Evolutionary conservation across 108 stramenopile genomes (phyloP).

Genomic region (Cyclotella atomus): DNA sequence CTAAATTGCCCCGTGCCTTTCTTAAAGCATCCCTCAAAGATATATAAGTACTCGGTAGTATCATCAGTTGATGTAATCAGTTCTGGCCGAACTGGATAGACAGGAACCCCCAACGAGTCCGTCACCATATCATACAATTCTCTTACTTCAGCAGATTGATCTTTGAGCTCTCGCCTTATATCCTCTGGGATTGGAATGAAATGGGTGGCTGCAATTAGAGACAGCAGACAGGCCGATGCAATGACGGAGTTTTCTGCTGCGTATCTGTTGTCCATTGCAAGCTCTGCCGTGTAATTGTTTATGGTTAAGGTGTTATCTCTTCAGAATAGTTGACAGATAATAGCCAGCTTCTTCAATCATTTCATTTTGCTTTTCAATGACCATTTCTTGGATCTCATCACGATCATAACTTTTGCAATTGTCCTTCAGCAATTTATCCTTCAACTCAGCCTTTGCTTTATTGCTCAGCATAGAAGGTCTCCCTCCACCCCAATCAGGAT

Average conservation of each 20-base stretch:
- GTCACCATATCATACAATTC: constrained; percentile 14
- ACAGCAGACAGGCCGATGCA: neutral
- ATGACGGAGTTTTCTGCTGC: constrained; percentile 17
- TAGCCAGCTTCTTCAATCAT: too few relatives aligned
- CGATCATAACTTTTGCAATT: too few relatives aligned
- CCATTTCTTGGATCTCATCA: too few relatives aligned
- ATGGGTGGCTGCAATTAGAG: constrained; percentile 7
- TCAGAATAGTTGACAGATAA: too few relatives aligned
- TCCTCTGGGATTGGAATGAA: neutral
- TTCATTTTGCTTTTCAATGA: too few relatives aligned
- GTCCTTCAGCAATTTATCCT: too few relatives aligned
- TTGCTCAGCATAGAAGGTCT: too few relatives aligned
- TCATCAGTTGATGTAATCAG: constrained; percentile 21
- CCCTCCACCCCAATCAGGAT: too few relatives aligned
- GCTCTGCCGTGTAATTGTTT: too few relatives aligned
- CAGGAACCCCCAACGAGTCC: neutral
- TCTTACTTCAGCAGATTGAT: neutral
- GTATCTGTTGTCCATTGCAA: neutral
- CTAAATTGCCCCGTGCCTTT: neutral
- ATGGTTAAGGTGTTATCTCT: too few relatives aligned
- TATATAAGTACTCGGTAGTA: constrained; percentile 13
- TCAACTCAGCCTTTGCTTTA: too few relatives aligned
- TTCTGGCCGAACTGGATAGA: constrained; percentile 9
- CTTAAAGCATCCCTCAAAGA: constrained; percentile 24
- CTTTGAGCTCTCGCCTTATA: neutral